Percentiles rank a stretch among this genome's conserved stretches.
phyloP scores from a whole-genome alignment of 2,329 filamentous ascomycete genomes.

The Xenosphaeropsis pyriputrescens region DNA sequence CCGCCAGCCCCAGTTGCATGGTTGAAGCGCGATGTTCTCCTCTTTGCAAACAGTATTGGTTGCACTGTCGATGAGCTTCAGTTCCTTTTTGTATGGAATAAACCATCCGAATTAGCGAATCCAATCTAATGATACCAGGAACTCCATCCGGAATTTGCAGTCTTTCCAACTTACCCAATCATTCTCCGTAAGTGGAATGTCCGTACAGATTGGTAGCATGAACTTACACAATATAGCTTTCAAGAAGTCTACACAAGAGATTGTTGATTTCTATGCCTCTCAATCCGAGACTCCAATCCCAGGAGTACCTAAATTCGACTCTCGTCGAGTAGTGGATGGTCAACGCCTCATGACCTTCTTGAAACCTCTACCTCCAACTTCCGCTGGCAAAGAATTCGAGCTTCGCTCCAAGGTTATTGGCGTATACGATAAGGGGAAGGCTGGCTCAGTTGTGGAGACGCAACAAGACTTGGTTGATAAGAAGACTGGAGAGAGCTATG shows the following conservation, averaged over 20 bases:
- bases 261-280: constrained; percentile 55
- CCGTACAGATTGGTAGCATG: constrained; percentile 1
- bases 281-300: constrained; percentile 39
- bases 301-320: constrained; percentile 51
- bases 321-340: constrained; percentile 48
- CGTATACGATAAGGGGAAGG: constrained; percentile 61
- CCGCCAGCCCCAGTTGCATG: constrained; percentile 63
- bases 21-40: constrained; percentile 75
- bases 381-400: constrained; percentile 47
- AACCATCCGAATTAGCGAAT: constrained; percentile 1
- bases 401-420: constrained; percentile 48
- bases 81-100: constrained; percentile 63
- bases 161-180: constrained; percentile 56
- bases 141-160: constrained; percentile 70
- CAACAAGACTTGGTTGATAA: constrained; percentile 50
- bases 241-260: constrained; percentile 50
- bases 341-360: constrained; percentile 49
- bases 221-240: constrained; percentile 30
- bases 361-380: constrained; percentile 47
- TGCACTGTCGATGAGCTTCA: constrained; percentile 77
- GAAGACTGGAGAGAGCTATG: constrained; percentile 44
- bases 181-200: constrained; percentile 8
- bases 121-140: constrained; percentile 38
- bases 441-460: constrained; percentile 52
- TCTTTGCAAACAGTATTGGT: constrained; percentile 86